Percentiles rank a stretch among this genome's conserved stretches.
phyloP scores from a whole-genome alignment of 257 asterid genomes.

The Thymus quinquecostatus region DNA sequence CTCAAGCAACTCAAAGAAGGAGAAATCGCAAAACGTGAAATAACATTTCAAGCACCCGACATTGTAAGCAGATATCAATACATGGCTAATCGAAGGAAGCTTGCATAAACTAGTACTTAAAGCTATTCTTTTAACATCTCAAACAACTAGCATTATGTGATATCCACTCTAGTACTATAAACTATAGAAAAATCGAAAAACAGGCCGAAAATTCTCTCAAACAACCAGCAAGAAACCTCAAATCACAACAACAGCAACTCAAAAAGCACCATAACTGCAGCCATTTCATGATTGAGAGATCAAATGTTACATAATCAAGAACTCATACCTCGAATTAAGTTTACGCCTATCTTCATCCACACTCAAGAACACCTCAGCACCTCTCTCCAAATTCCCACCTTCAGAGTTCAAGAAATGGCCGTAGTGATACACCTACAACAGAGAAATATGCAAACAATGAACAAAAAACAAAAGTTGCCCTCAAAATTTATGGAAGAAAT shows the following conservation, averaged over 20 bases:
- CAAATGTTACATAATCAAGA: not conserved
- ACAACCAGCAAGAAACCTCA: too few species aligned
- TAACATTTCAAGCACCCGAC: not conserved
- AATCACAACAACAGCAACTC: too few species aligned
- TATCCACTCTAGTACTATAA: too few species aligned
- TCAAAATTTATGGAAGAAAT: not conserved
- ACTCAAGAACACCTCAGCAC: constrained; percentile 52
- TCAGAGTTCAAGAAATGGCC: constrained; percentile 54
- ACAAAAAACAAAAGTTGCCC: not conserved
- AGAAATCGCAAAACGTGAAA: not conserved
- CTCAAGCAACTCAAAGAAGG: not conserved
- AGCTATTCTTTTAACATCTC: constrained; percentile 9
- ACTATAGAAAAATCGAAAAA: too few species aligned
- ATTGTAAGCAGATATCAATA: not conserved
- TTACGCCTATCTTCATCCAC: constrained; percentile 73
- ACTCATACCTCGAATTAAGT: constrained; percentile 59
- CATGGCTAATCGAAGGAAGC: not conserved
- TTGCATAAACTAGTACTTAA: not conserved
- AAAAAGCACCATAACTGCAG: too few species aligned
- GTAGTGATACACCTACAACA: constrained; percentile 62
- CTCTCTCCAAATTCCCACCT: constrained; percentile 39
- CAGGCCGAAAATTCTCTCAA: too few species aligned
- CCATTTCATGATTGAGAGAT: too few species aligned
- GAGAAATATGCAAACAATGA: not conserved
- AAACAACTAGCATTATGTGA: not conserved